Base-by-base conservation (phyloP, 306 rosid species). In the Lathyrus aphaca region DNA sequence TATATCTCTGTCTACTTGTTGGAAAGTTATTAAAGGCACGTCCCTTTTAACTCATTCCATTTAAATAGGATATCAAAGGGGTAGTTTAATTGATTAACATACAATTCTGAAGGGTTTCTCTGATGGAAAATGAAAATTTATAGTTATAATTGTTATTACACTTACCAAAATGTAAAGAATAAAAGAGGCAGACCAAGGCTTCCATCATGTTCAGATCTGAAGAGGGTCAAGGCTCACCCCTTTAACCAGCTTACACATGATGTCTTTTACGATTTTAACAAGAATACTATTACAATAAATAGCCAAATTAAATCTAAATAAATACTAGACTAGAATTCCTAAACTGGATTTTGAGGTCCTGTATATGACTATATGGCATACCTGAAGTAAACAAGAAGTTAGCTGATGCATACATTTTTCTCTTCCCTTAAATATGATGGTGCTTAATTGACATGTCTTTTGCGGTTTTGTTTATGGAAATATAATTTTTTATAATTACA, bases 361-460 rank as follows among this genome's bases (percentile, higher is more conserved):
- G 19, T 38, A 51, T n/a, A 50, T 16, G 29, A 12, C 61, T 15
- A 48, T 48, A 48, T 48, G 54, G 10, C 54, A 55, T 18, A 12
- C 44, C 75, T 71, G 59, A 40, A 46, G n/a, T 38, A 30, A 68
- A 56, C 37, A 43, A 5, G 53, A 37, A 71, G 38, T 32, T 25
- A 6, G 23, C 44, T 45, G 27, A 55, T 56, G 8, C 23, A 7
- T 55, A 64, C 1, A 53, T 44, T 32, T 58, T 55, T 23, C 7
- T 23, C 71, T 32, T 44, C 46, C 57, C 50, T 74, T 55, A 32
- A 32, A 53, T 68, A 32, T 19, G 64, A 67, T 51, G 57, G 69
- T 48, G 32, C 56, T 63, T 68, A 65, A 25, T 44, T 55, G 45
- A 16, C 72, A 54, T 17, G 46, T 10, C 14, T 19, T 51, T 51